These are phyloP conservation scores for Geotrichum cucujoidarum DNA, from an alignment of 1,139 yeast species.

Conservation along the genomic window DNA sequence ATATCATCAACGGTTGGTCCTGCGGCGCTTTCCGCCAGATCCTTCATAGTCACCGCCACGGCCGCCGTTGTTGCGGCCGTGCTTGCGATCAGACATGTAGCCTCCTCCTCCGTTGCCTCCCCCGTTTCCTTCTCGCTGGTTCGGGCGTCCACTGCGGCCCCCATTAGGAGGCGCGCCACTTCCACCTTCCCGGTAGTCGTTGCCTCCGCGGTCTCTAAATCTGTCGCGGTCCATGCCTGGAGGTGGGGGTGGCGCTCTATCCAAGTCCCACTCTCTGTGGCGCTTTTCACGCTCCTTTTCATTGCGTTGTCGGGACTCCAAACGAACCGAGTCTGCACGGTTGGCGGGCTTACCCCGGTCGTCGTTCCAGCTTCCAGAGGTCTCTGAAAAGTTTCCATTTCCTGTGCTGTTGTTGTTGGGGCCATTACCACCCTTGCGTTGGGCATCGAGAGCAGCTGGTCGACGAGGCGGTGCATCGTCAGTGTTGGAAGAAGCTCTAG, in stretches of 20 bases:
- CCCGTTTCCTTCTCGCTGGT: not conserved
- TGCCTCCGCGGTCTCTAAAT: constrained; percentile 8
- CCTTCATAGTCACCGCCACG: constrained; percentile 14
- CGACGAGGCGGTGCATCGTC: not conserved
- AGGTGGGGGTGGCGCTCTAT: constrained; percentile 6
- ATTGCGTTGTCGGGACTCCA: constrained; percentile 16
- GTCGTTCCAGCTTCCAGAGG: constrained; percentile 1
- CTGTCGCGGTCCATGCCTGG: constrained; percentile 17
- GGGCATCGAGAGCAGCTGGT: not conserved
- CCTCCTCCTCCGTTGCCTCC: constrained; percentile 11
- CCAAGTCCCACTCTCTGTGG: constrained; percentile 23
- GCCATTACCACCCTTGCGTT: not conserved
- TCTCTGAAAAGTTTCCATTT: not conserved
- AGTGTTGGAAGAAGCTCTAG: too few species aligned
- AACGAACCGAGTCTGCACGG: constrained; percentile 12
- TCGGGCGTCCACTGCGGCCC: not conserved
- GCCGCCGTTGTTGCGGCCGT: constrained; percentile 9
- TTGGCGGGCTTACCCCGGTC: not conserved
- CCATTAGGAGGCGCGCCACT: constrained; percentile 2
- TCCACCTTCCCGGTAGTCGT: constrained; percentile 11
- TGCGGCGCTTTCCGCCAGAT: constrained; percentile 12
- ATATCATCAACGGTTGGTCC: constrained; percentile 15
- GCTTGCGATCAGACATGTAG: constrained; percentile 6
- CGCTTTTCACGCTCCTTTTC: constrained; percentile 19
- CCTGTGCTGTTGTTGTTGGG: not conserved